phyloP scores from a whole-genome alignment of 2,329 filamentous ascomycete species.

The Fusarium sp. region DNA sequence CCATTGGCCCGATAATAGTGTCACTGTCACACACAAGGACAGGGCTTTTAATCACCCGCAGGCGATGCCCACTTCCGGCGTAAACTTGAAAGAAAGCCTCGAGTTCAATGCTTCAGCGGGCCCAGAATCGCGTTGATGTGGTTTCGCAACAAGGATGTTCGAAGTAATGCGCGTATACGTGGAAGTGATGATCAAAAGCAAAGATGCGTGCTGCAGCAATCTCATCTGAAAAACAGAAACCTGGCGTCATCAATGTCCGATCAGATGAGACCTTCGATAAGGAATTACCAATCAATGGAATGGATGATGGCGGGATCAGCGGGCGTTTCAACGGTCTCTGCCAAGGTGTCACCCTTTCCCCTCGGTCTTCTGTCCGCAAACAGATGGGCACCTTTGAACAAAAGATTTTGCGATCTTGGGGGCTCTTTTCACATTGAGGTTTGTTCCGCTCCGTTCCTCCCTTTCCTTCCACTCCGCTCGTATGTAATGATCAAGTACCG shows the following conservation, averaged over 20 bases:
- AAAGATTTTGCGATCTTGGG: background rate
- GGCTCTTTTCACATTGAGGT: background rate
- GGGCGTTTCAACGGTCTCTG: slow-evolving; percentile 33
- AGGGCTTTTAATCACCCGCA: slow-evolving; percentile 9
- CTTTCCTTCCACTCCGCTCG: background rate
- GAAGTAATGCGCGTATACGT: slow-evolving; percentile 2
- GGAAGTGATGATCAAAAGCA: slow-evolving; percentile 14
- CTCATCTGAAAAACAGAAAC: slow-evolving; percentile 15
- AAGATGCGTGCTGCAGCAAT: slow-evolving; percentile 17
- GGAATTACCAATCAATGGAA: slow-evolving; percentile 19
- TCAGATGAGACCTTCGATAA: slow-evolving; percentile 28
- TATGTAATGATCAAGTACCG: slow-evolving; percentile 1
- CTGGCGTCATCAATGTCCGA: slow-evolving; percentile 32
- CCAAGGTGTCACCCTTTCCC: slow-evolving; percentile 11
- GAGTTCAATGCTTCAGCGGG: slow-evolving; percentile 7
- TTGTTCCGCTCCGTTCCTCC: slow-evolving; percentile 6
- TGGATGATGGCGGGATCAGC: slow-evolving; percentile 9
- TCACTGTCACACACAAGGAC: slow-evolving; percentile 25
- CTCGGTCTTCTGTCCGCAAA: slow-evolving; percentile 11
- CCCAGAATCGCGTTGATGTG: slow-evolving; percentile 16
- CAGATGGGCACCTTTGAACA: background rate
- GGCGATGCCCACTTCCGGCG: slow-evolving; percentile 1
- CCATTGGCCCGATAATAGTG: slow-evolving; percentile 36
- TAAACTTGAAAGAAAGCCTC: slow-evolving; percentile 5
- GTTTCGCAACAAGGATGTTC: slow-evolving; percentile 11